Conservation (phyloP, 768 basidiomycete genomes). For the Boletus vinaceobasis region DNA sequence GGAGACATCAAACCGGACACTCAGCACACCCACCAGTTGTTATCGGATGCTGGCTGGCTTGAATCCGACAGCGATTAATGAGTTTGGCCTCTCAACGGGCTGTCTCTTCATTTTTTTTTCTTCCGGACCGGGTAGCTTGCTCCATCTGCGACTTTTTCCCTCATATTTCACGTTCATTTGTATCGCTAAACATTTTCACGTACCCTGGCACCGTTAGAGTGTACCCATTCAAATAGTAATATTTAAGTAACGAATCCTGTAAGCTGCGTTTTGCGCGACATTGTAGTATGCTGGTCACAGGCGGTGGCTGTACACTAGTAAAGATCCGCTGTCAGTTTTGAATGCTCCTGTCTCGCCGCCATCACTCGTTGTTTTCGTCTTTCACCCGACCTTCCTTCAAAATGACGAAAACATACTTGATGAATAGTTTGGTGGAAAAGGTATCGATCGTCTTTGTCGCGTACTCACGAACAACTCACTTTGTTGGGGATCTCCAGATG, state of each 20-base stretch:
- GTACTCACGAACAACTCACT: background rate
- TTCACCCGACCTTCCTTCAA: conserved; percentile 20
- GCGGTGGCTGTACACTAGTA: conserved; percentile 13
- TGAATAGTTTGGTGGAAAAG: conserved; percentile 84
- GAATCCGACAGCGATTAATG: conserved; percentile 9
- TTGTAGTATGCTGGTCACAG: background rate
- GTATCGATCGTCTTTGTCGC: conserved; percentile 31
- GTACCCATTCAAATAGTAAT: background rate
- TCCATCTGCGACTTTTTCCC: background rate
- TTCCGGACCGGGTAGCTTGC: background rate
- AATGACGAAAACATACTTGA: conserved; percentile 84
- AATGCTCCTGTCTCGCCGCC: conserved; percentile 22
- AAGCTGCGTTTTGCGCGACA: background rate
- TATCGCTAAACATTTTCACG: background rate
- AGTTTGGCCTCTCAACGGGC: background rate
- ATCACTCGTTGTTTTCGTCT: background rate
- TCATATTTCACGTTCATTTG: background rate
- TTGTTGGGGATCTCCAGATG: conserved; percentile 51
- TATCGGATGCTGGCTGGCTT: conserved; percentile 50
- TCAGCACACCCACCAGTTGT: conserved; percentile 41
- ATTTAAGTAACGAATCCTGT: background rate
- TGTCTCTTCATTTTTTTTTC: background rate
- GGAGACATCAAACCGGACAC: conserved; percentile 66
- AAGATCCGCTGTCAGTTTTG: background rate
- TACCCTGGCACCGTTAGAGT: conserved; percentile 1